Evolutionary conservation across 2,329 filamentous ascomycete species (phyloP).

Genomic region (Fusarium fujikuroi): DNA sequence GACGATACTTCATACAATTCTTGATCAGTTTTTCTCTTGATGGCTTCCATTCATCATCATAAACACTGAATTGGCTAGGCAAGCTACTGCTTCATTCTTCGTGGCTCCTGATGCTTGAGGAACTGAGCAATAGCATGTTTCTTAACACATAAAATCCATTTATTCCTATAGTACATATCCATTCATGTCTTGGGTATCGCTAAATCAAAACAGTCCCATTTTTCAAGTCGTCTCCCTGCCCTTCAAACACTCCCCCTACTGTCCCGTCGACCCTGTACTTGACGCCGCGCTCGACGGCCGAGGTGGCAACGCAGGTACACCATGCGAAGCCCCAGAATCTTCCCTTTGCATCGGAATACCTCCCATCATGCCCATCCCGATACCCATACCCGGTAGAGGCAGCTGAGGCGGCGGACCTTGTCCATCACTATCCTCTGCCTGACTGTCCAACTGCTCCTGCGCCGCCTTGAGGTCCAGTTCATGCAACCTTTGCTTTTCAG

Average conservation of each 20-base stretch:
- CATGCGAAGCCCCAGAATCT: constrained; percentile 44
- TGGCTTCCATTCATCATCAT: too few species aligned
- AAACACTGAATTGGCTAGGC: neutral
- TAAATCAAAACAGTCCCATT: constrained; percentile 41
- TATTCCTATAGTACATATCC: constrained; percentile 37
- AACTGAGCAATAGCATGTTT: neutral
- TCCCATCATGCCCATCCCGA: constrained; percentile 47
- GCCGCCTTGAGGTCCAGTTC: constrained; percentile 61
- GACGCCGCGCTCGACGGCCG: constrained; percentile 54
- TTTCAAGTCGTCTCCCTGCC: neutral
- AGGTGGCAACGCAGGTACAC: constrained; percentile 47
- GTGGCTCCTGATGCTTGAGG: neutral
- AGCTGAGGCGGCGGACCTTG: constrained; percentile 38
- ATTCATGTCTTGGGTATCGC: constrained; percentile 47
- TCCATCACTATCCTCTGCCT: constrained; percentile 50
- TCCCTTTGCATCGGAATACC: constrained; percentile 55
- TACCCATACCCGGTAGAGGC: constrained; percentile 38
- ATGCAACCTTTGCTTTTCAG: constrained; percentile 66
- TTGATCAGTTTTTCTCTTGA: too few species aligned
- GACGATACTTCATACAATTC: neutral
- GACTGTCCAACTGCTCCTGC: constrained; percentile 52
- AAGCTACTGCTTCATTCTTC: neutral
- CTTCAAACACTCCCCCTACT: constrained; percentile 38
- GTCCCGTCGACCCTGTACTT: constrained; percentile 56
- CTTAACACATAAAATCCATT: constrained; percentile 16